Evolutionary conservation across 2,329 filamentous ascomycete species (phyloP).

Genomic region (Colletotrichum sp.): DNA sequence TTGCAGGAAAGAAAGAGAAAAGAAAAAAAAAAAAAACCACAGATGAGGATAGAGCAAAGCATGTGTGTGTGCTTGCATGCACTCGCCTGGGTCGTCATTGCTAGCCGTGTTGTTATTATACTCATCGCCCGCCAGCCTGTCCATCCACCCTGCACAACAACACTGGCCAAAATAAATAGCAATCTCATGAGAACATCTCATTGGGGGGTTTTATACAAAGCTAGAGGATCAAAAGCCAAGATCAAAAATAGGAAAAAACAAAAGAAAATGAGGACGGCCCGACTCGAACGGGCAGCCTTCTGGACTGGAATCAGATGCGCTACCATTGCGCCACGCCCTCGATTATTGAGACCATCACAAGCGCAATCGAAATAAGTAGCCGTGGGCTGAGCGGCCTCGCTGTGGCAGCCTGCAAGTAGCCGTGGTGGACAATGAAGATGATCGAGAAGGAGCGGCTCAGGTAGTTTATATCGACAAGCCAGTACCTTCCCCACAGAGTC

Average conservation of each 20-base stretch:
- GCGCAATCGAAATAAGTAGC: neutral
- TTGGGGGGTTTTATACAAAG: no score
- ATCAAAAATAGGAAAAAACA: neutral
- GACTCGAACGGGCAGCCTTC: constrained; percentile 19
- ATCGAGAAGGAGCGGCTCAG: neutral
- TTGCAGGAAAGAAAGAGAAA: no score
- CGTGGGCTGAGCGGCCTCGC: neutral
- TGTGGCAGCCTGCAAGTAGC: neutral
- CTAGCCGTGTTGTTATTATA: accelerated
- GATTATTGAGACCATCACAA: neutral
- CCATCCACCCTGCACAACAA: no score
- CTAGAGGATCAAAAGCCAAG: no score
- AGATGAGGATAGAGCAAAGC: no score
- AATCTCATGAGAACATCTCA: no score
- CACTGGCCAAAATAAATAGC: no score
- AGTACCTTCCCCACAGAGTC: neutral
- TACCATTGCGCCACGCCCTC: constrained; percentile 21
- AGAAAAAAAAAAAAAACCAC: no score
- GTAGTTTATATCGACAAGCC: neutral
- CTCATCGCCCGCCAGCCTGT: no score
- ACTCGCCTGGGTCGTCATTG: no score
- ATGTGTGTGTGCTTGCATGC: no score
- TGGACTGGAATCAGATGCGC: constrained; percentile 21
- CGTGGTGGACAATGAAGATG: neutral
- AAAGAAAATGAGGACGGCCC: constrained; percentile 6